A percentile compares a stretch with the other conserved stretches of the same genome.
Conservation (phyloP, 257 asterid species). For the Solanum sparsipilum region DNA sequence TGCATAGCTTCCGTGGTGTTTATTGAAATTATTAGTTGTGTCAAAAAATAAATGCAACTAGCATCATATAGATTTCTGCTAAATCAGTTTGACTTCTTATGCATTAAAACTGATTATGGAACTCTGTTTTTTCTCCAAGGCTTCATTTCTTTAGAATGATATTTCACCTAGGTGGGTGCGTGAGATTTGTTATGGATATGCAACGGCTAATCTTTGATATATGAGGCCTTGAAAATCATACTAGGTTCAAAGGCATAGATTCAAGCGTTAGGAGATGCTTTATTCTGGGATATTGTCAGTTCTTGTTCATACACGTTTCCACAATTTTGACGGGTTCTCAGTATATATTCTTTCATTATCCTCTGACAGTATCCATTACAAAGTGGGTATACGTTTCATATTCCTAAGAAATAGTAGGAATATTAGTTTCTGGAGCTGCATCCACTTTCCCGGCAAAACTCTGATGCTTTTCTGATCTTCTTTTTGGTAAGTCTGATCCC, state of each 20-base stretch:
- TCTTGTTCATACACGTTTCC: background rate
- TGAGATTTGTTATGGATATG: background rate
- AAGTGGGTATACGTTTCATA: background rate
- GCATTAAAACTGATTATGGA: background rate
- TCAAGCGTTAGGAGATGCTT: background rate
- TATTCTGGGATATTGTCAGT: background rate
- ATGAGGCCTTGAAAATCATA: background rate
- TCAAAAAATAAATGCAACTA: background rate
- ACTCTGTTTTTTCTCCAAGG: background rate
- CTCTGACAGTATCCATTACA: background rate
- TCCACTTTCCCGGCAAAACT: background rate
- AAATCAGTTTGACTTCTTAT: background rate
- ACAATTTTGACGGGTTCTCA: background rate
- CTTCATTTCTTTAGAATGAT: background rate
- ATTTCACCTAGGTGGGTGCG: background rate
- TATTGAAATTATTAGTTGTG: background rate
- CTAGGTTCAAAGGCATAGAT: background rate
- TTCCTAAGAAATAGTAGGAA: background rate
- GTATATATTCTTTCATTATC: slow-evolving; percentile 4
- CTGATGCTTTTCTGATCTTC: background rate
- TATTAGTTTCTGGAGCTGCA: background rate
- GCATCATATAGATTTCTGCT: background rate
- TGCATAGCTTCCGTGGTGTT: background rate
- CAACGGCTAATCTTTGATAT: background rate
- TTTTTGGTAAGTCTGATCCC: background rate